Evolutionary conservation across 805 yeast species (phyloP).

Genomic region (Zygotorulaspora sp.): DNA sequence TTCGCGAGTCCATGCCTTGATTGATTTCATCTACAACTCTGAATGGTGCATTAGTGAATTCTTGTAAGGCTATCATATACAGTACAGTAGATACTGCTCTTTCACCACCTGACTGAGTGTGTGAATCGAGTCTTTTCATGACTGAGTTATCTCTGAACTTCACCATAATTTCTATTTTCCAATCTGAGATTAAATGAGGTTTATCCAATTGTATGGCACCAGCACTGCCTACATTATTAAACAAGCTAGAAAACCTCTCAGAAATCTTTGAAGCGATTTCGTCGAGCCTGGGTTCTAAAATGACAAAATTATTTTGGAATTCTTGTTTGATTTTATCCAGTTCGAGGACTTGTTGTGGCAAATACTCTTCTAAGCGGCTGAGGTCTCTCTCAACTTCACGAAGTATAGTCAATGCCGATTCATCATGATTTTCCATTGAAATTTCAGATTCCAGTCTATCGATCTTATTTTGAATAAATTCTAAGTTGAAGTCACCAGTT

Average conservation of each 20-base stretch:
- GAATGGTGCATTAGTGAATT: slow-evolving; percentile 81
- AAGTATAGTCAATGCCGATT: slow-evolving; percentile 36
- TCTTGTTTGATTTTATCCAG: slow-evolving; percentile 32
- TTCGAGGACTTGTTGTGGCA: slow-evolving; percentile 22
- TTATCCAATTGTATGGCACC: slow-evolving; percentile 68
- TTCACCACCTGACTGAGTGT: slow-evolving; percentile 96
- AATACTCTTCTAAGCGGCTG: slow-evolving; percentile 16
- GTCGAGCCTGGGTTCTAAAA: slow-evolving; percentile 63
- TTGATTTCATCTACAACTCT: slow-evolving; percentile 96
- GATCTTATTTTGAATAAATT: slow-evolving; percentile 38
- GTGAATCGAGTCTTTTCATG: slow-evolving; percentile 70
- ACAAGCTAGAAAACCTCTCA: slow-evolving; percentile 57
- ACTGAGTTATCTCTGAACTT: slow-evolving; percentile 76
- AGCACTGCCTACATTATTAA: slow-evolving; percentile 73
- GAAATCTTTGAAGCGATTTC: slow-evolving; percentile 54
- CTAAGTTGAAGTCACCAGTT: slow-evolving; percentile 38
- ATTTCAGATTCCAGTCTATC: slow-evolving; percentile 46
- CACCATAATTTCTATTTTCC: slow-evolving; percentile 82
- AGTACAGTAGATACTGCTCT: slow-evolving; percentile 92
- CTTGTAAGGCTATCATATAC: slow-evolving; percentile 86
- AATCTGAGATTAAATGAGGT: slow-evolving; percentile 51
- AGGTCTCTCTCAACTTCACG: slow-evolving; percentile 29
- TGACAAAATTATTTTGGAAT: slow-evolving; percentile 38
- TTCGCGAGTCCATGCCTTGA: slow-evolving; percentile 96
- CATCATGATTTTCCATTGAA: slow-evolving; percentile 36